These are phyloP conservation scores for Jamesozyma piceae DNA, from an alignment of 805 yeast genomes.

Conservation along the genomic window DNA sequence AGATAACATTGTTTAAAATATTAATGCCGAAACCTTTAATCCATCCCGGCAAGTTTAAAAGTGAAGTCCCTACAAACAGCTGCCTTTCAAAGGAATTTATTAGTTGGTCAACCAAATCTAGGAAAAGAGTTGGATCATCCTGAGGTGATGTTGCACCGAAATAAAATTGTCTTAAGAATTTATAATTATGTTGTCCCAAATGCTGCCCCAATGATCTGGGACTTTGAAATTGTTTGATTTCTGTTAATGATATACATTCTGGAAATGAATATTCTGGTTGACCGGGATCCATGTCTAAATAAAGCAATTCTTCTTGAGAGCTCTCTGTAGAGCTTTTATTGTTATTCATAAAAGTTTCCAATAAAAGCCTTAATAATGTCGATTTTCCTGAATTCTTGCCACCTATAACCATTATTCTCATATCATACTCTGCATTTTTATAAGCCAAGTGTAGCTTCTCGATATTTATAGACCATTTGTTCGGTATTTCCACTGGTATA, in stretches of 20 bases:
- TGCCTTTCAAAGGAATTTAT: conserved; percentile 26
- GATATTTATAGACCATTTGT: conserved; percentile 17
- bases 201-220: conserved; percentile 17
- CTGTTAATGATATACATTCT: conserved; percentile 52
- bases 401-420: conserved; percentile 33
- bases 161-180: conserved; percentile 28
- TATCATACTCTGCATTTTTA: conserved; percentile 16
- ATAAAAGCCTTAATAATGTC: conserved; percentile 47
- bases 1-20: conserved; percentile 43
- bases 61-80: conserved; percentile 32
- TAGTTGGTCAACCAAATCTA: conserved; percentile 35
- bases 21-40: conserved; percentile 77
- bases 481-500: conserved; percentile 12
- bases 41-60: conserved; percentile 87
- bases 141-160: conserved; percentile 65
- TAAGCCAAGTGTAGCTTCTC: conserved; percentile 19
- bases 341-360: conserved; percentile 37
- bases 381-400: conserved; percentile 77
- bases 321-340: conserved; percentile 9
- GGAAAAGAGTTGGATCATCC: conserved; percentile 51
- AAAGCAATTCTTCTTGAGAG: conserved; percentile 30
- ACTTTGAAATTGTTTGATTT: conserved; percentile 13
- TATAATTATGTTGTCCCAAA: conserved; percentile 15
- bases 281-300: conserved; percentile 81
- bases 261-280: conserved; percentile 74